phyloP scores from a whole-genome alignment of 208 protist genomes.

The Polymyxa betae region DNA sequence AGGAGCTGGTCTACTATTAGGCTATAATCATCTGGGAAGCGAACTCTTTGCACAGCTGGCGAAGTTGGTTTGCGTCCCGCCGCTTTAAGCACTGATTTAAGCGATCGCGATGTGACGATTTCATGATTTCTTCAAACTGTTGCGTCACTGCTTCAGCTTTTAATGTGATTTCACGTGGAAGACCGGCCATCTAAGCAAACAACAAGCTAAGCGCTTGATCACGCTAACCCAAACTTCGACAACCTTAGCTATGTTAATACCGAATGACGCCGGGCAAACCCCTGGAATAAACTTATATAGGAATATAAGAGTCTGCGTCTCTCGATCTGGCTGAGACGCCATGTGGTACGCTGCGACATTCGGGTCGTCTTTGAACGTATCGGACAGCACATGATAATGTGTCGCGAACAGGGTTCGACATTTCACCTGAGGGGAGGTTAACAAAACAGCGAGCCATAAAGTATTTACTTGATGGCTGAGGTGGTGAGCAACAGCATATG shows the following conservation, averaged over 20 bases:
- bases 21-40: too few relatives aligned
- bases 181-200: conserved; percentile 18
- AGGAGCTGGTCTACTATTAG: too few relatives aligned
- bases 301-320: conserved; percentile 58
- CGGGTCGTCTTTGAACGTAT: conserved; percentile 53
- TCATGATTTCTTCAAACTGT: neutral
- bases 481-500: conserved; percentile 81
- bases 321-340: conserved; percentile 55
- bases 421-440: neutral
- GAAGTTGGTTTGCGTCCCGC: neutral
- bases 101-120: neutral
- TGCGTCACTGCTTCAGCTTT: neutral
- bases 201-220: neutral
- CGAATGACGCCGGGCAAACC: conserved; percentile 55
- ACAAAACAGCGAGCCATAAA: neutral
- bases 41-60: neutral
- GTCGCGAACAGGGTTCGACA: conserved; percentile 70
- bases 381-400: conserved; percentile 91
- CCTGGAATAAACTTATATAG: conserved; percentile 61
- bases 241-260: conserved; percentile 56
- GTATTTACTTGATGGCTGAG: conserved; percentile 50
- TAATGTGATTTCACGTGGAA: neutral
- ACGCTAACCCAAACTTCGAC: neutral
- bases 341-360: conserved; percentile 55
- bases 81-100: neutral